Percentiles rank a stretch among this genome's conserved stretches.
Evolutionary conservation across 2,329 filamentous ascomycete species (phyloP).

Genomic region (Cladosporium sp.): DNA sequence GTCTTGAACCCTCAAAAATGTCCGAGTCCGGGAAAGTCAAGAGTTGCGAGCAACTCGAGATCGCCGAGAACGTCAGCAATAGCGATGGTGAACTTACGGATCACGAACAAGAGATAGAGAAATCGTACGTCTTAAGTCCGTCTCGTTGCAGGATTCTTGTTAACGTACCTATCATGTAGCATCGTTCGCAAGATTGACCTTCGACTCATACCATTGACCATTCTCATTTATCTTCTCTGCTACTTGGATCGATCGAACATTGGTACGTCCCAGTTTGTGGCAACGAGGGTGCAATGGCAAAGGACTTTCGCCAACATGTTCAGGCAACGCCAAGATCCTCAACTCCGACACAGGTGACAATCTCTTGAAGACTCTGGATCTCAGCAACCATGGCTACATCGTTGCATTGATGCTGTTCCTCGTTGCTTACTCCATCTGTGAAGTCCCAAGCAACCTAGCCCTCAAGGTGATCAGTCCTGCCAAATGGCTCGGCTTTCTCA

Average conservation of each 20-base stretch:
- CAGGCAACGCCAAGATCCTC: slow-evolving; percentile 24
- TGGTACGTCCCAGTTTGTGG: slow-evolving; percentile 14
- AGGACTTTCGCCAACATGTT: background rate
- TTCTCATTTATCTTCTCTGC: slow-evolving; percentile 38
- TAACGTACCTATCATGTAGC: slow-evolving; percentile 38
- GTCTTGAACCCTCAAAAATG: background rate
- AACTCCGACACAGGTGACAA: slow-evolving; percentile 13
- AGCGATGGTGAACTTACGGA: background rate
- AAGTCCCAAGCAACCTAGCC: slow-evolving; percentile 24
- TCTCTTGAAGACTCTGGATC: slow-evolving; percentile 18
- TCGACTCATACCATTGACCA: slow-evolving; percentile 45
- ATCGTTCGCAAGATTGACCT: slow-evolving; percentile 45
- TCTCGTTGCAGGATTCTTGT: background rate
- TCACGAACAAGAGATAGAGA: background rate
- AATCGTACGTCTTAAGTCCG: background rate
- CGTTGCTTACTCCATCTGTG: slow-evolving; percentile 38
- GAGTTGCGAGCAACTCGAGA: background rate
- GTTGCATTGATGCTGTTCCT: slow-evolving; percentile 62
- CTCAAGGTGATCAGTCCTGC: slow-evolving; percentile 20
- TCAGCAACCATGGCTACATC: slow-evolving; percentile 48
- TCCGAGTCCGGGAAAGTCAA: background rate
- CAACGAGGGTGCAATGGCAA: background rate
- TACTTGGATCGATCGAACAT: slow-evolving; percentile 39
- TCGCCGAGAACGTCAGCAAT: background rate
- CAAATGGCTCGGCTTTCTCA: slow-evolving; percentile 15